These are phyloP conservation scores for Penicillium aurantiogriseum DNA, from an alignment of 2,329 filamentous ascomycete genomes.

Conservation along the genomic window DNA sequence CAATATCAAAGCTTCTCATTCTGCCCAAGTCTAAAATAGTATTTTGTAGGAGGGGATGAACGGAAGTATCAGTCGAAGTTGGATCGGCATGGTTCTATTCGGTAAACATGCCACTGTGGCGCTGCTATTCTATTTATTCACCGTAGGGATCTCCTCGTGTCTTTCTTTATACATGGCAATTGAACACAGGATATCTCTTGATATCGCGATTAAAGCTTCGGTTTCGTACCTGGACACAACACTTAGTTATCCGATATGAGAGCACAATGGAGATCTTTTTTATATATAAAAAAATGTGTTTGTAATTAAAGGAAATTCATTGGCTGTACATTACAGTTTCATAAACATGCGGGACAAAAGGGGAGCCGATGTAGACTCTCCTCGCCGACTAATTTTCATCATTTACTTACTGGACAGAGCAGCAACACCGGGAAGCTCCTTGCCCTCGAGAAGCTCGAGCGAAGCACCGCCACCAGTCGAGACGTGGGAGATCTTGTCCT, in stretches of 20 bases:
- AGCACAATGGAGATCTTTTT: neutral
- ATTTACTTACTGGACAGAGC: constrained; percentile 76
- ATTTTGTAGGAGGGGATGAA: neutral
- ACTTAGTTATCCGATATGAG: constrained; percentile 25
- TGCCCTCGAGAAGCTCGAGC: constrained; percentile 95
- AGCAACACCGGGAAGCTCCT: constrained; percentile 89
- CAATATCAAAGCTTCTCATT: neutral
- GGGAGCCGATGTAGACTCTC: neutral
- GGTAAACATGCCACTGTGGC: neutral
- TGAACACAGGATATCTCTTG: neutral
- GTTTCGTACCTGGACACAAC: constrained; percentile 27
- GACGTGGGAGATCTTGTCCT: constrained; percentile 97
- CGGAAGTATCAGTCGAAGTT: neutral
- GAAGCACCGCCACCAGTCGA: constrained; percentile 95
- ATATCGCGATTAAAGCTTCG: constrained; percentile 26
- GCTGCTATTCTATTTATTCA: neutral
- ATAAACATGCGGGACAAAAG: constrained; percentile 21
- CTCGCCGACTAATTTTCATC: constrained; percentile 4
- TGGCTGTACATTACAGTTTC: constrained; percentile 39
- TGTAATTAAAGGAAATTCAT: constrained; percentile 25
- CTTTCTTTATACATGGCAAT: neutral
- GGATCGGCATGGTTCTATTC: neutral
- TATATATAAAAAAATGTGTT: neutral
- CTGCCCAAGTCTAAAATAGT: neutral
- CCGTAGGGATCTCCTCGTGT: neutral